Percentiles rank a stretch among this genome's conserved stretches.
Conservation (phyloP, 129 eudicot genomes). For the Artemisia annua region DNA sequence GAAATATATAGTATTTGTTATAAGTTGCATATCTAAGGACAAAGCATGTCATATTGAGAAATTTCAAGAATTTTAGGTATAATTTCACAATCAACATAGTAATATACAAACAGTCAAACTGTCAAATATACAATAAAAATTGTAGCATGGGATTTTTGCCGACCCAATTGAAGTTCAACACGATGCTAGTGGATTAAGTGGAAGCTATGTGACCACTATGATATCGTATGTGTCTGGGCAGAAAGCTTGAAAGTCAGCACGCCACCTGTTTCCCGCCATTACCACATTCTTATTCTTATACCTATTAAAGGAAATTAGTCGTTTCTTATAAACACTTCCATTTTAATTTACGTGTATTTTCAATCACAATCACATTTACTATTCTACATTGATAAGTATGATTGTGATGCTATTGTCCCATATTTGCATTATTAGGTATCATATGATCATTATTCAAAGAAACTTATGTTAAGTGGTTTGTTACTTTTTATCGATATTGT, state of each 20-base stretch:
- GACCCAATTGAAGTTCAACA: slow-evolving; percentile 14
- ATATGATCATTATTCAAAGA: no score
- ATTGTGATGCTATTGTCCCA: no score
- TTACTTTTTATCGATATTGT: not conserved
- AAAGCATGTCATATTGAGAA: not conserved
- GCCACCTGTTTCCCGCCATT: slow-evolving; percentile 13
- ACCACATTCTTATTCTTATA: not conserved
- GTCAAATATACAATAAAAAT: not conserved
- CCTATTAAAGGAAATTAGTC: not conserved
- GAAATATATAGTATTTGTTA: not conserved
- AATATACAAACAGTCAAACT: not conserved
- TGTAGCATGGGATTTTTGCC: slow-evolving; percentile 4
- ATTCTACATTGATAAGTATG: no score
- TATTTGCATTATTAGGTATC: no score
- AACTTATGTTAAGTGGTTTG: not conserved
- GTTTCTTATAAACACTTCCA: not conserved
- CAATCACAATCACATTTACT: no score
- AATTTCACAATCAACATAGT: not conserved
- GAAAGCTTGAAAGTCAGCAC: not conserved
- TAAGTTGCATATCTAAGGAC: no score
- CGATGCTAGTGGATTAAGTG: not conserved
- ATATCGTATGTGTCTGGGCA: not conserved
- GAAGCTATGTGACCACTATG: not conserved
- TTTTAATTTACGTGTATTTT: no score
- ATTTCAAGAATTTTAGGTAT: not conserved